phyloP scores from a whole-genome alignment of 108 stramenopile genomes.

The Asterionellopsis glacialis region DNA sequence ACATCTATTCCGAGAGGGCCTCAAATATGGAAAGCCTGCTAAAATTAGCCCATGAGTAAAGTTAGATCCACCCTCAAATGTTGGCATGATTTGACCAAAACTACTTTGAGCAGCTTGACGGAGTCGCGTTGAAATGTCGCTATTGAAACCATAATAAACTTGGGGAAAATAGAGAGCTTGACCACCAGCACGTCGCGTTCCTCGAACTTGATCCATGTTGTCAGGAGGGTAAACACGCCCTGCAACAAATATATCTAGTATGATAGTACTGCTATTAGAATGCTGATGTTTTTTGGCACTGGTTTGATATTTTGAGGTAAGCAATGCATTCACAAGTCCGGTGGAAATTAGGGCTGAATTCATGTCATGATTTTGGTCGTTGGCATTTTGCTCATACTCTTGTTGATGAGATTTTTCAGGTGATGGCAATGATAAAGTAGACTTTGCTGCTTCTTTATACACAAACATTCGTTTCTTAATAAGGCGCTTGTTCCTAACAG shows the following conservation, averaged over 20 bases:
- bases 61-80: background rate
- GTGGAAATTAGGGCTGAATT: too few species aligned
- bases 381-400: too few species aligned
- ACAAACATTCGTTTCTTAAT: constrained; percentile 9
- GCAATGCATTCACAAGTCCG: too few species aligned
- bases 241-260: constrained; percentile 24
- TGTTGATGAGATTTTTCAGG: too few species aligned
- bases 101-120: constrained; percentile 14
- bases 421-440: too few species aligned
- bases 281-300: too few species aligned
- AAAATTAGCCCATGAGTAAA: constrained; percentile 9
- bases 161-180: constrained; percentile 30
- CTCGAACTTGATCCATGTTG: constrained; percentile 15
- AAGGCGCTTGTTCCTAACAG: constrained; percentile 4
- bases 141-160: constrained; percentile 1
- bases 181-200: constrained; percentile 32
- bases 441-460: background rate
- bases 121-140: constrained; percentile 10
- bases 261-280: too few species aligned
- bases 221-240: constrained; percentile 38
- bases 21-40: constrained; percentile 28
- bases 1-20: constrained; percentile 43
- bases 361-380: too few species aligned
- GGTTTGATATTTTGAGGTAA: too few species aligned
- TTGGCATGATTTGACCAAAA: constrained; percentile 17